A percentile compares a stretch with the other conserved stretches of the same genome.
phyloP scores from a whole-genome alignment of 2,329 filamentous ascomycete species.

The Ilyonectria mors-panacis region DNA sequence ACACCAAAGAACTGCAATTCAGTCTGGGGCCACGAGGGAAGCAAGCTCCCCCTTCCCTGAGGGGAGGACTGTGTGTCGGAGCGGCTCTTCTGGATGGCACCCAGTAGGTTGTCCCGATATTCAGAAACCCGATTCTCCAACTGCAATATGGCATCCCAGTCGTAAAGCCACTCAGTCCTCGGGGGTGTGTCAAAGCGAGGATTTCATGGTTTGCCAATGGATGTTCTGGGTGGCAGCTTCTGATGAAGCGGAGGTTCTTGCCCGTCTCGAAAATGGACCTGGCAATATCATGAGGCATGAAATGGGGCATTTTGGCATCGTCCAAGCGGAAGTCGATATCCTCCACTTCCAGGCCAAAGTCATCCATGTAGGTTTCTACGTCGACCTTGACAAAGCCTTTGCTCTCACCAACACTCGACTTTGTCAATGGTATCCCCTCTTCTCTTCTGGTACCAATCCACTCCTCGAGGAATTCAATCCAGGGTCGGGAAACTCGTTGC shows the following conservation, averaged over 20 bases:
- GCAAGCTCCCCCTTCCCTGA: not conserved
- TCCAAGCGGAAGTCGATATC: conserved; percentile 76
- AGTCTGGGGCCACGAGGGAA: not conserved
- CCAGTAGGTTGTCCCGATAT: conserved; percentile 52
- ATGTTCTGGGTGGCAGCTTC: conserved; percentile 79
- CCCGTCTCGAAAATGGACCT: conserved; percentile 84
- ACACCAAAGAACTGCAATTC: conserved; percentile 65
- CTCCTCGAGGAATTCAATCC: conserved; percentile 76
- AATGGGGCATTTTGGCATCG: conserved; percentile 76
- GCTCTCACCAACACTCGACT: conserved; percentile 58
- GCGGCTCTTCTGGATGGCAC: conserved; percentile 39
- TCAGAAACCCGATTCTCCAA: conserved; percentile 71
- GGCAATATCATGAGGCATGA: conserved; percentile 79
- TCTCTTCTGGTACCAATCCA: conserved; percentile 82
- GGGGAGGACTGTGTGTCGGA: conserved; percentile 2
- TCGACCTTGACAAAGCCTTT: conserved; percentile 75
- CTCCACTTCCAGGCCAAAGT: conserved; percentile 70
- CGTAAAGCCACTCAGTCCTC: conserved; percentile 76
- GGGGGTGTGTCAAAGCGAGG: conserved; percentile 67
- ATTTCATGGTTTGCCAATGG: conserved; percentile 71
- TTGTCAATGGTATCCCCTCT: conserved; percentile 67
- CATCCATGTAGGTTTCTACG: conserved; percentile 68
- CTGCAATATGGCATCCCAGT: conserved; percentile 77
- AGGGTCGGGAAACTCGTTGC: conserved; percentile 73
- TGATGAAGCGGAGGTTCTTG: conserved; percentile 80